Conservation (phyloP, 306 rosid species). For the Quercus ilex region DNA sequence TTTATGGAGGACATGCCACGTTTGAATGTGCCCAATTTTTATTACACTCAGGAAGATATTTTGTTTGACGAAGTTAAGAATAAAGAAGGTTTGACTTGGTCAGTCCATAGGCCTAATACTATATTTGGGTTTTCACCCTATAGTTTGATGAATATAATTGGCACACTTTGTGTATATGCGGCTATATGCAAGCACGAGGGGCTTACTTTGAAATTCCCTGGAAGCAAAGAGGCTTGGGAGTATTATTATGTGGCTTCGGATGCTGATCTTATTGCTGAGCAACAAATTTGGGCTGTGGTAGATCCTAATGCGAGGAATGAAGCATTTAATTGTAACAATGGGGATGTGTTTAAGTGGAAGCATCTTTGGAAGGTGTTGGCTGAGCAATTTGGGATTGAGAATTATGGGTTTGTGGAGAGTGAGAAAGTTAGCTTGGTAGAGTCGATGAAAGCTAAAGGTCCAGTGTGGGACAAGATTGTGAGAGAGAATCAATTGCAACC, state of each 20-base stretch:
- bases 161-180: too few relatives aligned
- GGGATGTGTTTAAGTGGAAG: slow-evolving; percentile 70
- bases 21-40: slow-evolving; percentile 42
- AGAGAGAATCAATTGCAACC: slow-evolving; percentile 39
- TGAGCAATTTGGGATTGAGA: slow-evolving; percentile 57
- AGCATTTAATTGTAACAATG: slow-evolving; percentile 56
- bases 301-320: slow-evolving; percentile 65
- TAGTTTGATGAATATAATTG: too few relatives aligned
- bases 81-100: slow-evolving; percentile 54
- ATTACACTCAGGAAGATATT: slow-evolving; percentile 47
- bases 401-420: slow-evolving; percentile 48
- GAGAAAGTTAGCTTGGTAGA: slow-evolving; percentile 31
- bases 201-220: too few relatives aligned
- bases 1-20: slow-evolving; percentile 66
- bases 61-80: slow-evolving; percentile 35
- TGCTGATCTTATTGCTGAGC: too few relatives aligned
- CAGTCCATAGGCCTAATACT: slow-evolving; percentile 43
- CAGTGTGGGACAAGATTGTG: slow-evolving; percentile 65
- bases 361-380: slow-evolving; percentile 64
- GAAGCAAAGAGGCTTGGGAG: too few relatives aligned
- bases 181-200: too few relatives aligned
- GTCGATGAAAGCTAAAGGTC: slow-evolving; percentile 44
- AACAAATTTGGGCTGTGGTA: slow-evolving; percentile 50
- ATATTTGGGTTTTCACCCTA: slow-evolving; percentile 40
- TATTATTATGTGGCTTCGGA: too few relatives aligned